phyloP scores from a whole-genome alignment of 257 asterid species.

The Coffea eugenioides region DNA sequence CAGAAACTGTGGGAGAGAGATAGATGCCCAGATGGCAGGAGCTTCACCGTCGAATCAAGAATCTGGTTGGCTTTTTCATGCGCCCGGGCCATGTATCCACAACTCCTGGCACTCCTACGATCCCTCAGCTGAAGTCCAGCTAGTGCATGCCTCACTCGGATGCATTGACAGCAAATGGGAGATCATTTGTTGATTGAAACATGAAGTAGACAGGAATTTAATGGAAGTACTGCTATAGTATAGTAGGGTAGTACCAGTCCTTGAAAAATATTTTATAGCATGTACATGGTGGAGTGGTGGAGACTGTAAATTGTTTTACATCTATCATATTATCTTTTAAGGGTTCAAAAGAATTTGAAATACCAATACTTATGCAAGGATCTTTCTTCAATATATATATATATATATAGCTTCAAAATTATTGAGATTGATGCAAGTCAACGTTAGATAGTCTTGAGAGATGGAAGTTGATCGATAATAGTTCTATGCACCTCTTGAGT shows the following conservation, averaged over 20 bases:
- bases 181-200: not conserved
- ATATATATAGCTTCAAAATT: no score
- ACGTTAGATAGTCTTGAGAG: not conserved
- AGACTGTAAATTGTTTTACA: not conserved
- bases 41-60: slow-evolving; percentile 1
- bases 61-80: slow-evolving; percentile 17
- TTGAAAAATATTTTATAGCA: not conserved
- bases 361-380: not conserved
- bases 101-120: not conserved
- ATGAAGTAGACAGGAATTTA: not conserved
- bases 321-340: not conserved
- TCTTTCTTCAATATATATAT: not conserved
- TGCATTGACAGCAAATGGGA: slow-evolving; percentile 1
- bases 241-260: not conserved
- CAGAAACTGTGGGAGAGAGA: slow-evolving; percentile 4
- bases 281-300: not conserved
- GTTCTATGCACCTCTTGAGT: not conserved
- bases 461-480: not conserved
- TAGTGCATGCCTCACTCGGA: slow-evolving; percentile 11
- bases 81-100: not conserved
- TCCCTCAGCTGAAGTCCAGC: not conserved
- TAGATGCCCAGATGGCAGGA: slow-evolving; percentile 12
- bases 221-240: not conserved
- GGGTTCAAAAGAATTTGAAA: not conserved
- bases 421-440: not conserved